Evolutionary conservation across 2,329 filamentous ascomycete genomes (phyloP).

Genomic region (Dothideomycetidae sp.): DNA sequence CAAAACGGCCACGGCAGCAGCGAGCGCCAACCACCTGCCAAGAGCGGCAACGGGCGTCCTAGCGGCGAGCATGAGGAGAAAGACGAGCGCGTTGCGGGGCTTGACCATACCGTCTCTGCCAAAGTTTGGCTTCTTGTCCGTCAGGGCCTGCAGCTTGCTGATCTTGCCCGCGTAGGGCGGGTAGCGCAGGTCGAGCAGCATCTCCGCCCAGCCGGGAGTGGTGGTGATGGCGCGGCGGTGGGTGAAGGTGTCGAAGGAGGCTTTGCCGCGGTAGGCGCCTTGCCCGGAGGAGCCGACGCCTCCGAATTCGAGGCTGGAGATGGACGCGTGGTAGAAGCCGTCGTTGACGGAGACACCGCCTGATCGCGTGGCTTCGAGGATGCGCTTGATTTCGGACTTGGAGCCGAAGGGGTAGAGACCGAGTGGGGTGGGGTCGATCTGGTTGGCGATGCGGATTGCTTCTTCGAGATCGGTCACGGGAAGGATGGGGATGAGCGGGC

Average conservation of each 20-base stretch:
- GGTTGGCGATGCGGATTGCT: slow-evolving; percentile 68
- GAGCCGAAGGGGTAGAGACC: slow-evolving; percentile 75
- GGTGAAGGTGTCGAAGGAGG: slow-evolving; percentile 55
- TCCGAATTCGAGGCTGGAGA: slow-evolving; percentile 64
- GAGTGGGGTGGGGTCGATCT: slow-evolving; percentile 69
- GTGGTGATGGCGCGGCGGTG: slow-evolving; percentile 47
- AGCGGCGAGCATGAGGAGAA: slow-evolving; percentile 19
- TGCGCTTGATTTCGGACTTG: slow-evolving; percentile 59
- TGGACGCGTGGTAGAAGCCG: slow-evolving; percentile 54
- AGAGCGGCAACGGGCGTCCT: slow-evolving; percentile 17
- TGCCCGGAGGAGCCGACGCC: slow-evolving; percentile 68
- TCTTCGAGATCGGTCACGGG: slow-evolving; percentile 68
- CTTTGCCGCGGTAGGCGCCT: slow-evolving; percentile 63
- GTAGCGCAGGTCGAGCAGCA: slow-evolving; percentile 51
- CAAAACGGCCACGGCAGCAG: slow-evolving; percentile 1
- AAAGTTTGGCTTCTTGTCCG: slow-evolving; percentile 42
- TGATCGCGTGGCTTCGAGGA: slow-evolving; percentile 35
- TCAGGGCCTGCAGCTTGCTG: slow-evolving; percentile 37
- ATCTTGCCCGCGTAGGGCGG: slow-evolving; percentile 46
- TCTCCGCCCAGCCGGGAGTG: slow-evolving; percentile 54
- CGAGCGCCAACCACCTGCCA: slow-evolving; percentile 16
- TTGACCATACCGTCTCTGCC: slow-evolving; percentile 38
- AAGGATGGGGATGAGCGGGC: slow-evolving; percentile 76
- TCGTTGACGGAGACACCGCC: slow-evolving; percentile 39
- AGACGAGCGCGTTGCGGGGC: slow-evolving; percentile 19